Conservation (phyloP, 2,329 filamentous ascomycete species). For the Colletotrichum scovillei region DNA sequence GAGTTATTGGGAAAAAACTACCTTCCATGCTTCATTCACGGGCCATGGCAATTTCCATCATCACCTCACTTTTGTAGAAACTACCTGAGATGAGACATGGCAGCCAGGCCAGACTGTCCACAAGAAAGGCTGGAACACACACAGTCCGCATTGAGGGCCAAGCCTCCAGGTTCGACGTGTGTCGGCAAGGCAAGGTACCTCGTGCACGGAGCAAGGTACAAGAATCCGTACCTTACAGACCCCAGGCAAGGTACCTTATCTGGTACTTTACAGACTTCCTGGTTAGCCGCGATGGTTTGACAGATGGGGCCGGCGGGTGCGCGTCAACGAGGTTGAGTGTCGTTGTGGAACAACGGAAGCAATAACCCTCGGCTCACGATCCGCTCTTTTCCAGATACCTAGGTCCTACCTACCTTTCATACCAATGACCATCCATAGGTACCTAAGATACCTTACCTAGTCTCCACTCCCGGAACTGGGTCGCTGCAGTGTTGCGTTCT, state of each 20-base stretch:
- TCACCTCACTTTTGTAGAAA: background rate
- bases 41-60: background rate
- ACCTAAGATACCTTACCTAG: no score
- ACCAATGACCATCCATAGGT: no score
- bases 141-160: constrained; percentile 26
- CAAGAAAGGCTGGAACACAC: background rate
- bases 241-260: background rate
- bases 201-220: background rate
- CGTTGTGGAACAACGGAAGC: constrained; percentile 12
- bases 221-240: no score
- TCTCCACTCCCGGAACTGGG: constrained; percentile 7
- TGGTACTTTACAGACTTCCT: background rate
- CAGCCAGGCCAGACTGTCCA: background rate
- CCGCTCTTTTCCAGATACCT: background rate
- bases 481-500: background rate
- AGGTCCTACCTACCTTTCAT: no score
- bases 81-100: background rate
- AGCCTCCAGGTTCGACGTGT: background rate
- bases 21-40: no score
- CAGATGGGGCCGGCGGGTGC: constrained; percentile 17
- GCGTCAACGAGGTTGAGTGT: background rate
- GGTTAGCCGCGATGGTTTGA: constrained; percentile 18
- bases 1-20: no score
- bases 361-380: background rate
- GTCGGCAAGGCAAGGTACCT: background rate